phyloP scores from a whole-genome alignment of 306 rosid species.

The Vigna unguiculata region DNA sequence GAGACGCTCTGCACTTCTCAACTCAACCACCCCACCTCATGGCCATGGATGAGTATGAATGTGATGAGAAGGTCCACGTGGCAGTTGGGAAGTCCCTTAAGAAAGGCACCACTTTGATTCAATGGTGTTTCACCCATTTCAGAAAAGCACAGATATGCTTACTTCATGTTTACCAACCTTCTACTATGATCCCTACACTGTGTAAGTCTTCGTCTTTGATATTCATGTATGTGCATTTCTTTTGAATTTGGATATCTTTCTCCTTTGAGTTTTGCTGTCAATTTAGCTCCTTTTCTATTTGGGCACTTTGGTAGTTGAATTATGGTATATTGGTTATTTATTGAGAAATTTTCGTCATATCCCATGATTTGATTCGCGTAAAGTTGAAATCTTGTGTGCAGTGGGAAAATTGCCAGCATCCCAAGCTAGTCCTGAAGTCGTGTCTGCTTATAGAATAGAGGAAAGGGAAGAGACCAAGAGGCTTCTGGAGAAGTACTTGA shows the following conservation, averaged over 20 bases:
- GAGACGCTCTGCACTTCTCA: background rate
- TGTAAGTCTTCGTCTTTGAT: slow-evolving; percentile 46
- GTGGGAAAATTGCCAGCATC: slow-evolving; percentile 84
- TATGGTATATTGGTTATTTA: background rate
- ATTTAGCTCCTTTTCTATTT: slow-evolving; percentile 5
- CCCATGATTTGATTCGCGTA: slow-evolving; percentile 26
- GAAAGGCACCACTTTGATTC: slow-evolving; percentile 63
- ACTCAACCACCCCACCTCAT: background rate
- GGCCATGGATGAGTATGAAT: slow-evolving; percentile 45
- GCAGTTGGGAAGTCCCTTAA: slow-evolving; percentile 73
- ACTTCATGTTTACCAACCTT: slow-evolving; percentile 77
- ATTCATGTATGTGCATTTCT: background rate
- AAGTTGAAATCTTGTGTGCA: slow-evolving; percentile 52
- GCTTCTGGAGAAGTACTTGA: slow-evolving; percentile 61
- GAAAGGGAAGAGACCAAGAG: slow-evolving; percentile 60
- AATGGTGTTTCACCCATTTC: slow-evolving; percentile 64
- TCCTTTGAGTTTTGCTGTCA: background rate
- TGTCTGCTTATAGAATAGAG: slow-evolving; percentile 64
- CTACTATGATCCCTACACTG: slow-evolving; percentile 71
- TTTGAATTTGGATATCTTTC: background rate
- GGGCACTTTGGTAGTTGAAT: background rate
- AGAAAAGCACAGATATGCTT: slow-evolving; percentile 51
- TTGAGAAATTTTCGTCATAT: background rate
- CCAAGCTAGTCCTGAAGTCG: slow-evolving; percentile 66
- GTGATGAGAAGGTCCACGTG: slow-evolving; percentile 57